These are phyloP conservation scores for Erigeron canadensis DNA, from an alignment of 129 eudicot species.

Conservation along the genomic window DNA sequence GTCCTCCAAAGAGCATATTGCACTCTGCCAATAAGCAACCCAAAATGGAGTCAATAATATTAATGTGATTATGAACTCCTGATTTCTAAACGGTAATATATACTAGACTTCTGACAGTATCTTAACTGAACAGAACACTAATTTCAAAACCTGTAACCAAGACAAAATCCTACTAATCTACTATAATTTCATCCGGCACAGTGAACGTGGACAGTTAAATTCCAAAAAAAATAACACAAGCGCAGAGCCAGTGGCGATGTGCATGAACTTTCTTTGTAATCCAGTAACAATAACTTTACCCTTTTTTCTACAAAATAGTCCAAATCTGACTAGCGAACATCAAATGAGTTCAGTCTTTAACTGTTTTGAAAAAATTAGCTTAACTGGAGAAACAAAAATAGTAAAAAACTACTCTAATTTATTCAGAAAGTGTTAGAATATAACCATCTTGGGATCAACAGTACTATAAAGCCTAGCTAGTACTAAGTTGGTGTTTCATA, in stretches of 20 bases:
- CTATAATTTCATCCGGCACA: background rate
- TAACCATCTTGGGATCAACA: no score
- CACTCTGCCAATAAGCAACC: slow-evolving; percentile 60
- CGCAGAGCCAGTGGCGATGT: background rate
- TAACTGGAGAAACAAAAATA: background rate
- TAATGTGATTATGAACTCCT: background rate
- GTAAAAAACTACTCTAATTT: no score
- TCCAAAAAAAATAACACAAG: no score
- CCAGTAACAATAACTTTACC: background rate
- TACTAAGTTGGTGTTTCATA: no score
- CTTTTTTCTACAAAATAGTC: background rate
- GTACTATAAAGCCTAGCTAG: no score
- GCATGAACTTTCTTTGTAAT: background rate
- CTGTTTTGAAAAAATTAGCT: background rate
- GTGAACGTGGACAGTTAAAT: no score
- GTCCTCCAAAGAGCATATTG: slow-evolving; percentile 91
- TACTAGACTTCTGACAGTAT: background rate
- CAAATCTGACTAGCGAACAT: slow-evolving; percentile 12
- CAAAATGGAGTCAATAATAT: slow-evolving; percentile 10
- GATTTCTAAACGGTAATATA: background rate
- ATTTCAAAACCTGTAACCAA: slow-evolving; percentile 18
- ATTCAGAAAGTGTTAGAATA: no score
- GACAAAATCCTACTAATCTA: slow-evolving; percentile 2
- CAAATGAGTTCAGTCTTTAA: background rate
- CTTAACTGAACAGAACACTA: slow-evolving; percentile 6